Evolutionary conservation across 306 rosid species (phyloP), one percentile per base, ranked within the genome.

Genomic region (Echinosophora koreensis): DNA sequence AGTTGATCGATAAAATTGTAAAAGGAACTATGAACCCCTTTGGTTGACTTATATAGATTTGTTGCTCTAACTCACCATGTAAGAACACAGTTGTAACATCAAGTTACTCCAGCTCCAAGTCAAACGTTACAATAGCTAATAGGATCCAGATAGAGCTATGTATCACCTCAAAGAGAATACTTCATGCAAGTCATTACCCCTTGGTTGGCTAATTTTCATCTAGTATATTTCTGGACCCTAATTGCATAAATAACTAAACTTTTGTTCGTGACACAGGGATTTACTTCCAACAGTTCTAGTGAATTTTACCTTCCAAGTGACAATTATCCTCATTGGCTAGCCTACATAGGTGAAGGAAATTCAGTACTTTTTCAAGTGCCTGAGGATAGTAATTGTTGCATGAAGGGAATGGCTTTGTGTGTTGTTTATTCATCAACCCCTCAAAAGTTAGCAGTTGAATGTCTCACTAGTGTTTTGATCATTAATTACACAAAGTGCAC

Each of bases 321-420:
- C 16, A 69, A 55, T 6, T 15, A 69, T n/a, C 79, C 85, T 10
- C 17, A 34, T 22, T 80, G 84, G 75, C 47, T 70, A 39, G n/a
- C 64, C 18, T 17, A 76, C 14, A 46, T 2, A 10, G 35, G 60
- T 1, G 52, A 56, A 32, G 82, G 76, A 16, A 2, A 44, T 15
- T 65, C 75, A 0, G 71, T 71, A 14, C 5, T 0, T 37, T 77
- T 82, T 3, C 16, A 13, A 42, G 75, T 82, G 4, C 82, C 82
- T 46, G 10, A 11, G 6, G 66, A 42, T 7, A 44, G 15, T 41
- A 44, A 17, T 11, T 1, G 9, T 11, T 0, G 11, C 27, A 14
- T 77, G 5, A 64, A 71, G 49, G 86, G 79, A 12, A 77, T 82
- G 67, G 1, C n/a, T 71, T 30, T 77, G 6, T 71, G 64, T 73